phyloP scores from a whole-genome alignment of 257 asterid genomes.

The Ligustrum vulgare region DNA sequence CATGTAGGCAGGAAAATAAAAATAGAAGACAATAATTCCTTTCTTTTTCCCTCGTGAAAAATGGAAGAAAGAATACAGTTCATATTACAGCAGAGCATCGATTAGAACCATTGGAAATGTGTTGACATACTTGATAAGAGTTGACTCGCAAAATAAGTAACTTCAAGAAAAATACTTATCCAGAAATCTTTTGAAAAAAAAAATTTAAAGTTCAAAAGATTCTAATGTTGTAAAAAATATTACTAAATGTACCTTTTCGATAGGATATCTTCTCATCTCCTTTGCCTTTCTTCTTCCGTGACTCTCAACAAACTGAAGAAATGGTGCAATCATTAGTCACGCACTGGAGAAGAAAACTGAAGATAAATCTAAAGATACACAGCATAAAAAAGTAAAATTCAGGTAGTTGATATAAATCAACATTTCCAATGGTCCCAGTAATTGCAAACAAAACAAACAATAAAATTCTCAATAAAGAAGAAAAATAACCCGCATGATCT shows the following conservation, averaged over 20 bases:
- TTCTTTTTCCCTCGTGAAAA: neutral
- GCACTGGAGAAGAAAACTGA: neutral
- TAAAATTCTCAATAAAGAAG: neutral
- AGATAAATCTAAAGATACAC: neutral
- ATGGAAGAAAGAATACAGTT: neutral
- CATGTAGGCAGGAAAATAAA: neutral
- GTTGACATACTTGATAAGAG: neutral
- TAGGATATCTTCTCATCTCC: constrained; percentile 85
- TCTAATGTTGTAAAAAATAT: constrained; percentile 6
- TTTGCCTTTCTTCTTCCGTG: constrained; percentile 86
- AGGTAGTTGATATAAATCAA: too few relatives aligned
- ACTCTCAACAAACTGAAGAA: constrained; percentile 78
- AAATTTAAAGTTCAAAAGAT: neutral
- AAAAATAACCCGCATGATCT: neutral
- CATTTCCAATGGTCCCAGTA: too few relatives aligned
- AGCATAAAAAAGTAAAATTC: too few relatives aligned
- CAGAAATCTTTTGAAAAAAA: neutral
- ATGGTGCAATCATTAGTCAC: constrained; percentile 19
- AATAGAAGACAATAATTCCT: neutral
- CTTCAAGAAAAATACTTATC: neutral
- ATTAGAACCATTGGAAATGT: neutral
- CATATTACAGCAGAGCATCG: neutral
- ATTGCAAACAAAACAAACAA: neutral
- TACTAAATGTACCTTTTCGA: constrained; percentile 66
- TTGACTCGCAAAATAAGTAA: neutral